Conservation (phyloP, 164 flowering plant species). For the Amborella trichopoda region DNA sequence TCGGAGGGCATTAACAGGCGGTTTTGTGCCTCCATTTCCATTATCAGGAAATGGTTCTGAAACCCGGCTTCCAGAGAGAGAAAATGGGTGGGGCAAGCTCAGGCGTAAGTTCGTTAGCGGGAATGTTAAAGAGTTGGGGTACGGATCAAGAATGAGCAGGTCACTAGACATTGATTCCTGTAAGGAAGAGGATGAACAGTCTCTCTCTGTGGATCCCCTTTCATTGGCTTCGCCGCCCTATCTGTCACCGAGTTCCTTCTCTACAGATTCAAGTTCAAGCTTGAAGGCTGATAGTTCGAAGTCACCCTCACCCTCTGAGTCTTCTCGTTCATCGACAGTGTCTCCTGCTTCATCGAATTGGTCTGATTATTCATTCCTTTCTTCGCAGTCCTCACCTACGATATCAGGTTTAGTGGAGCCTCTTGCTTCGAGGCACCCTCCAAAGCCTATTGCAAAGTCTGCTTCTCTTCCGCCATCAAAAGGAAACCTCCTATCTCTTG, state of each 20-base stretch:
- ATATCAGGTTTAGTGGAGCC: constrained; percentile 24
- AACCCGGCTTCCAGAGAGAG: constrained; percentile 55
- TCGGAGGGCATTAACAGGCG: constrained; percentile 53
- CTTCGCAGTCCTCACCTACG: constrained; percentile 51
- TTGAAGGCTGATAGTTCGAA: constrained; percentile 33
- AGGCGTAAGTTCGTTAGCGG: constrained; percentile 45
- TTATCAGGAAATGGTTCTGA: constrained; percentile 35
- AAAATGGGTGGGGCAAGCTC: constrained; percentile 57
- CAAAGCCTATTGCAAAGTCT: constrained; percentile 8
- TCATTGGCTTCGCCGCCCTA: constrained; percentile 20
- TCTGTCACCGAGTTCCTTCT: constrained; percentile 42
- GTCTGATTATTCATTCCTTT: constrained; percentile 51
- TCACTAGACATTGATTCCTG: constrained; percentile 10
- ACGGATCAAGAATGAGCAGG: constrained; percentile 23
- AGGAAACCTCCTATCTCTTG: constrained; percentile 39
- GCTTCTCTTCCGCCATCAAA: constrained; percentile 22
- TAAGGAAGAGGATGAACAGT: constrained; percentile 12
- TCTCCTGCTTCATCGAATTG: constrained; percentile 69
- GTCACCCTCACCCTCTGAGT: constrained; percentile 64
- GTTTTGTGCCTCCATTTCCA: constrained; percentile 60
- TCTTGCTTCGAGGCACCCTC: constrained; percentile 16
- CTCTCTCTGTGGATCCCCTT: constrained; percentile 12
- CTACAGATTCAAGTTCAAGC: constrained; percentile 25
- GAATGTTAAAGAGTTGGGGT: constrained; percentile 40
- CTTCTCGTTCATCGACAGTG: constrained; percentile 49